Conservation (phyloP, 768 basidiomycete species). For the Panellus pusillus region DNA sequence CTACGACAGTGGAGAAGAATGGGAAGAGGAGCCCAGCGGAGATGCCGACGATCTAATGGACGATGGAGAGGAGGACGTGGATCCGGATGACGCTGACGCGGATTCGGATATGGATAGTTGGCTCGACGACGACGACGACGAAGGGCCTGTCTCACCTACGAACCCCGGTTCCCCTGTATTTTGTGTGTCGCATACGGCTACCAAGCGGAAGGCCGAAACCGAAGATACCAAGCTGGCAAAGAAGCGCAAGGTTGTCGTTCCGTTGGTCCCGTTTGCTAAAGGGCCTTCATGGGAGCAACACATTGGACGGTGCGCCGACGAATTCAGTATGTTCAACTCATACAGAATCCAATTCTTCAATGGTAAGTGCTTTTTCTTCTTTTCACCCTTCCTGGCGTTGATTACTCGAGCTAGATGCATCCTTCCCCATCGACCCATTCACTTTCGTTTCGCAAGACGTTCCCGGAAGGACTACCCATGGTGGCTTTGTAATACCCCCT, state of each 20-base stretch:
- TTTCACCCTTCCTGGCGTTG: not conserved
- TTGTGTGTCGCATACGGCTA: conserved; percentile 15
- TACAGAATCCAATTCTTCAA: conserved; percentile 85
- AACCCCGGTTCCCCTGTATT: conserved; percentile 12
- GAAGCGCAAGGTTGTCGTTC: conserved; percentile 75
- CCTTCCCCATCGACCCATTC: conserved; percentile 77
- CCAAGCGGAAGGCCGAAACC: conserved; percentile 70
- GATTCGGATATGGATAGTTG: conserved; percentile 81
- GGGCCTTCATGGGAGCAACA: conserved; percentile 80
- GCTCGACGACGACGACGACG: conserved; percentile 77
- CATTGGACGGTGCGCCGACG: conserved; percentile 55
- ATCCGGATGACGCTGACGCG: conserved; percentile 55
- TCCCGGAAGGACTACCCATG: conserved; percentile 30
- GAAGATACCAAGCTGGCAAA: conserved; percentile 30
- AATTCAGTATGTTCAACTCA: conserved; percentile 66
- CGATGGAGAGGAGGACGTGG: conserved; percentile 65
- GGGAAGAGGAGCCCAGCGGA: conserved; percentile 86
- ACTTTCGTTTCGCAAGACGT: conserved; percentile 60
- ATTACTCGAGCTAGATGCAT: conserved; percentile 52
- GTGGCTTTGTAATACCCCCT: conserved; percentile 47
- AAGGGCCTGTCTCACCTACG: conserved; percentile 32
- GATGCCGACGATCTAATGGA: conserved; percentile 76
- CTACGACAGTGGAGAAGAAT: conserved; percentile 94
- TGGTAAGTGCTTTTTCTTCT: conserved; percentile 46
- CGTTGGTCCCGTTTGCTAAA: conserved; percentile 76